Evolutionary conservation across 768 basidiomycete species (phyloP).

Genomic region (Lactarius sp.): DNA sequence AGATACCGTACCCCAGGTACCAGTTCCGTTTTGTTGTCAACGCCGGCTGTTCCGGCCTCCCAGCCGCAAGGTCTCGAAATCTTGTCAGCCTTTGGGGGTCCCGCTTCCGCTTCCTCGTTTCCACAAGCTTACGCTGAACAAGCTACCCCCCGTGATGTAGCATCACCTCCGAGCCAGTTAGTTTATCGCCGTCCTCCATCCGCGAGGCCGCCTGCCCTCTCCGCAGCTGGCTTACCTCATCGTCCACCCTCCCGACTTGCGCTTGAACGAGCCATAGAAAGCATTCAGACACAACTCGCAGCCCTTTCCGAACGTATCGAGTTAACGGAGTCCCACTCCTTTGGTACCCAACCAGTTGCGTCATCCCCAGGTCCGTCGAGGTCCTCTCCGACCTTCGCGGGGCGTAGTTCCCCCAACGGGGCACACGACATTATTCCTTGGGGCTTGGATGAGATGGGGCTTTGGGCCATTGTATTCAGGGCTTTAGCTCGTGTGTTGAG

Average conservation of each 20-base stretch:
- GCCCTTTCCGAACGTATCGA: constrained; percentile 70
- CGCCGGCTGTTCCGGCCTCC: constrained; percentile 48
- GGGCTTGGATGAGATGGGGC: constrained; percentile 56
- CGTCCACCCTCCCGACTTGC: constrained; percentile 47
- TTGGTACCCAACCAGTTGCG: constrained; percentile 35
- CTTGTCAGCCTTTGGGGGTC: constrained; percentile 62
- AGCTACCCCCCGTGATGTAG: constrained; percentile 16
- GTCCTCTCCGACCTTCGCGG: constrained; percentile 31
- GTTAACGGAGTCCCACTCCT: constrained; percentile 44
- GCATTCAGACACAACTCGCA: constrained; percentile 74
- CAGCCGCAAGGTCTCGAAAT: constrained; percentile 70
- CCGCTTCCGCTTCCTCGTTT: constrained; percentile 36
- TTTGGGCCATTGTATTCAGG: constrained; percentile 72
- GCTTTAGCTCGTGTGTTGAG: constrained; percentile 53
- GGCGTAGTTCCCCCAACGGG: constrained; percentile 25
- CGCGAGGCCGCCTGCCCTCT: constrained; percentile 26
- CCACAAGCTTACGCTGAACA: constrained; percentile 32
- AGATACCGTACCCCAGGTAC: constrained; percentile 76
- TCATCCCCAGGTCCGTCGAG: constrained; percentile 27
- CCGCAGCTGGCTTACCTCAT: constrained; percentile 26
- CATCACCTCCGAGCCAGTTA: neutral
- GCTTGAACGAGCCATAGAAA: constrained; percentile 74
- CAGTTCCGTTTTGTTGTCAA: constrained; percentile 54
- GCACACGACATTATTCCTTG: constrained; percentile 17
- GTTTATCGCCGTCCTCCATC: constrained; percentile 18